Evolutionary conservation across 768 basidiomycete genomes (phyloP).

Genomic region (Pulveroboletus sp.): DNA sequence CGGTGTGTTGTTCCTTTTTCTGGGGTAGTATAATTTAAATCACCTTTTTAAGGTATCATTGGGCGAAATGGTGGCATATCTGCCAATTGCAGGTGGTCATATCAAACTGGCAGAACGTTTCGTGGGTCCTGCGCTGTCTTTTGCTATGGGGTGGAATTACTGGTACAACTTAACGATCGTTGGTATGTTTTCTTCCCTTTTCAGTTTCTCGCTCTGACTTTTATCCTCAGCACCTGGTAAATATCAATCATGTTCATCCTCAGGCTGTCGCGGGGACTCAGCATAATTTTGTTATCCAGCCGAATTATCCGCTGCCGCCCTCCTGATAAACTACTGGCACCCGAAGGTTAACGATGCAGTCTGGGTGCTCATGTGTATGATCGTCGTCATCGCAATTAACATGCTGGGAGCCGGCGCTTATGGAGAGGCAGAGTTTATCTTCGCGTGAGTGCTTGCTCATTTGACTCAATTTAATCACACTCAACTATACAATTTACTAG

Average conservation of each 20-base stretch:
- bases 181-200: slow-evolving; percentile 9
- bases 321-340: slow-evolving; percentile 79
- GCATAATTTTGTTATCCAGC: slow-evolving; percentile 17
- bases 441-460: slow-evolving; percentile 46
- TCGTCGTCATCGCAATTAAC: slow-evolving; percentile 76
- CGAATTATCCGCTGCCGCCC: slow-evolving; percentile 46
- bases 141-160: slow-evolving; percentile 53
- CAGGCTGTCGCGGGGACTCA: neutral
- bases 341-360: slow-evolving; percentile 54
- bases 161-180: slow-evolving; percentile 33
- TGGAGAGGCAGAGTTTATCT: slow-evolving; percentile 83
- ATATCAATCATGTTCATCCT: neutral
- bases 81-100: slow-evolving; percentile 77
- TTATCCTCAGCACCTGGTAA: slow-evolving; percentile 23
- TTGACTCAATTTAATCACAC: neutral
- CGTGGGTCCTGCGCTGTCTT: slow-evolving; percentile 72
- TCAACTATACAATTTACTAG: slow-evolving; percentile 19
- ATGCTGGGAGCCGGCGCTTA: too few relatives aligned
- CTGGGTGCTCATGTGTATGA: slow-evolving; percentile 78
- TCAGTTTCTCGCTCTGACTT: neutral
- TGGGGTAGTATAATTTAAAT: neutral
- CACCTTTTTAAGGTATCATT: slow-evolving; percentile 48
- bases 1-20: slow-evolving; percentile 40
- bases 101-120: slow-evolving; percentile 81
- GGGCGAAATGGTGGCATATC: slow-evolving; percentile 58